Percentiles rank a stretch among this genome's conserved stretches.
Conservation (phyloP, 176 grass and related monocot genomes). For the Oryza nivara region DNA sequence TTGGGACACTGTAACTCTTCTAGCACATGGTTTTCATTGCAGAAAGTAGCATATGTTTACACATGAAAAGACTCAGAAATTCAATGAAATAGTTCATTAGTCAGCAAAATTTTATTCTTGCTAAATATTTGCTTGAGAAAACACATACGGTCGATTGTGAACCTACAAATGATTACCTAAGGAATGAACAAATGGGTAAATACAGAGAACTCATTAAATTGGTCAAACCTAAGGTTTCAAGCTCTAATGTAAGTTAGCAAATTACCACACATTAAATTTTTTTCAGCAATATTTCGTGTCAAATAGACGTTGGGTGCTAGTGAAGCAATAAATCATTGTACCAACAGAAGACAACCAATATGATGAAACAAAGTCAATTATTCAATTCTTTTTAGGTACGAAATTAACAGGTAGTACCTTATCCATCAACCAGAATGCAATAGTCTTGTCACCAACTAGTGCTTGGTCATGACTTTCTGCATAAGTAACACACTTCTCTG, state of each 20-base stretch:
- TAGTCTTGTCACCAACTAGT: conserved; percentile 96
- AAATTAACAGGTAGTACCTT: conserved; percentile 48
- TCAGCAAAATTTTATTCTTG: neutral
- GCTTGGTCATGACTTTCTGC: conserved; percentile 99
- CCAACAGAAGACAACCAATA: conserved; percentile 30
- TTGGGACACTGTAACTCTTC: neutral
- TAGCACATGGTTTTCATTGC: neutral
- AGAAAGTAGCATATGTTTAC: neutral
- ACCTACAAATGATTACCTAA: neutral
- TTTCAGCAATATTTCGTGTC: conserved; percentile 11
- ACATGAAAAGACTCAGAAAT: neutral
- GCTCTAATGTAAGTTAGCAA: conserved; percentile 13
- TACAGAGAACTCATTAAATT: neutral
- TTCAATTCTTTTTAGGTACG: conserved; percentile 22
- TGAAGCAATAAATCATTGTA: neutral
- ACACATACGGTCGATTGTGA: neutral
- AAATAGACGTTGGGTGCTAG: neutral
- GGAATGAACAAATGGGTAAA: neutral
- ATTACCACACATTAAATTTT: neutral
- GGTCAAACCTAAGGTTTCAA: neutral
- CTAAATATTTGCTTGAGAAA: conserved; percentile 4
- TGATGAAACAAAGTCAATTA: conserved; percentile 17
- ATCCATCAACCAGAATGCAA: conserved; percentile 96
- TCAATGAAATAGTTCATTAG: neutral
- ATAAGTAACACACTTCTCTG: conserved; percentile 92